Evolutionary conservation across 257 asterid genomes (phyloP).

Genomic region (Solanum chmielewskii): DNA sequence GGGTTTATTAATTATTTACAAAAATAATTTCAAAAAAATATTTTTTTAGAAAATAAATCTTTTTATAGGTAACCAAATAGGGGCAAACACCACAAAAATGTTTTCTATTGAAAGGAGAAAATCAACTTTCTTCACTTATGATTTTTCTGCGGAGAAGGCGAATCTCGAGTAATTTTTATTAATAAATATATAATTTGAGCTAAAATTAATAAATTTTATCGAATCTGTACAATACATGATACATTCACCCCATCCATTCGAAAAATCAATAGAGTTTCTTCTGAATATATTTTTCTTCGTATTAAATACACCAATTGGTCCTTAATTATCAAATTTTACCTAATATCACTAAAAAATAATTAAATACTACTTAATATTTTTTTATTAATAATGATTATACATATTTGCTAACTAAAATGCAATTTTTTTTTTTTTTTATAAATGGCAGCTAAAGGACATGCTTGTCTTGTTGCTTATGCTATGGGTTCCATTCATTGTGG

Average conservation of each 20-base stretch:
- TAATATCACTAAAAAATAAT: background rate
- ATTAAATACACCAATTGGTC: background rate
- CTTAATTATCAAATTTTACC: background rate
- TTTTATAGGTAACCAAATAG: background rate
- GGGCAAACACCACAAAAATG: background rate
- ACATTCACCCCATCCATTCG: background rate
- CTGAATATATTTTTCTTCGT: background rate
- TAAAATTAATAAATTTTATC: background rate
- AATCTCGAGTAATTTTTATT: background rate
- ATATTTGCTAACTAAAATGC: background rate
- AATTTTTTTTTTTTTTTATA: too few relatives aligned
- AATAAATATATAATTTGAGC: background rate
- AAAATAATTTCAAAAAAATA: background rate
- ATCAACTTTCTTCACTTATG: background rate
- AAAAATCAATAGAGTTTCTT: background rate
- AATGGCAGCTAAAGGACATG: constrained; percentile 8
- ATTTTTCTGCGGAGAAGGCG: background rate
- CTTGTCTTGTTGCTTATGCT: constrained; percentile 13
- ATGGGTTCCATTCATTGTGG: constrained; percentile 20
- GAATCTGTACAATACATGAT: background rate
- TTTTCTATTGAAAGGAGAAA: background rate
- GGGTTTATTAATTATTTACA: background rate
- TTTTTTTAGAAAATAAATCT: background rate
- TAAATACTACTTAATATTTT: background rate
- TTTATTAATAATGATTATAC: background rate